Evolutionary conservation across 495 filamentous ascomycete genomes (phyloP).

Genomic region (Cryomyces antarcticus): DNA sequence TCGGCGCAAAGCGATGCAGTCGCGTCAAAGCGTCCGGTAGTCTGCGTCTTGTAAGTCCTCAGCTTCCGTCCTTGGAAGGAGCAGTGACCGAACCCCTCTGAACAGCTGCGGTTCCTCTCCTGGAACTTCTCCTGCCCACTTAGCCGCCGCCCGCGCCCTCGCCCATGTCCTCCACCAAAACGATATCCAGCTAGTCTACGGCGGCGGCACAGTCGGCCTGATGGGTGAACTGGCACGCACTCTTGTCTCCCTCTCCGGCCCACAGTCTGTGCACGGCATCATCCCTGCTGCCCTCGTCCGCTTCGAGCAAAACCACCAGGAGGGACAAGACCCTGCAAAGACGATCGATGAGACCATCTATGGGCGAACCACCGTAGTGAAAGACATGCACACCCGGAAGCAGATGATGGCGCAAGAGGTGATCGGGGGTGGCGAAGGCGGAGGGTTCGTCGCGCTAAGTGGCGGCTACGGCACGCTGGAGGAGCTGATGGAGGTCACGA

Average conservation of each 20-base stretch:
- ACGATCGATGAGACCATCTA: constrained; percentile 45
- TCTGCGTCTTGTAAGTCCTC: constrained; percentile 41
- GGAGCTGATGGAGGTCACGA: constrained; percentile 88
- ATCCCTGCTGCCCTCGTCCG: constrained; percentile 73
- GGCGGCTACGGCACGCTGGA: constrained; percentile 92
- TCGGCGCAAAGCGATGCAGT: not conserved
- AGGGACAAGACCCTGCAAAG: constrained; percentile 18
- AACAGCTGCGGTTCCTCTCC: constrained; percentile 49
- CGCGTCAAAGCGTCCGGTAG: constrained; percentile 26
- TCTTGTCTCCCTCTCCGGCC: constrained; percentile 68
- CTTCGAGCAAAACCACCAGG: constrained; percentile 42
- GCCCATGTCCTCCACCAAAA: constrained; percentile 51
- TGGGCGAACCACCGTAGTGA: constrained; percentile 69
- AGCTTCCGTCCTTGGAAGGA: not conserved
- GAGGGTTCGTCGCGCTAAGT: constrained; percentile 74
- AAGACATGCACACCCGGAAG: constrained; percentile 92
- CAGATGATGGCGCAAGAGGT: constrained; percentile 78
- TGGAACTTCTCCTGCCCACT: constrained; percentile 46
- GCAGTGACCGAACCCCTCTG: not conserved
- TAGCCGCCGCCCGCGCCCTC: constrained; percentile 59
- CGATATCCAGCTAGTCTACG: constrained; percentile 71
- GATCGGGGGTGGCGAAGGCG: constrained; percentile 55
- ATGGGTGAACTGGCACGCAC: constrained; percentile 87
- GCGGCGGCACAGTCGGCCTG: constrained; percentile 79
- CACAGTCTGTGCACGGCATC: constrained; percentile 71